Percentiles rank a stretch among this genome's conserved stretches.
Evolutionary conservation across 495 filamentous ascomycete species (phyloP).

Genomic region (Rhypophila decipiens): DNA sequence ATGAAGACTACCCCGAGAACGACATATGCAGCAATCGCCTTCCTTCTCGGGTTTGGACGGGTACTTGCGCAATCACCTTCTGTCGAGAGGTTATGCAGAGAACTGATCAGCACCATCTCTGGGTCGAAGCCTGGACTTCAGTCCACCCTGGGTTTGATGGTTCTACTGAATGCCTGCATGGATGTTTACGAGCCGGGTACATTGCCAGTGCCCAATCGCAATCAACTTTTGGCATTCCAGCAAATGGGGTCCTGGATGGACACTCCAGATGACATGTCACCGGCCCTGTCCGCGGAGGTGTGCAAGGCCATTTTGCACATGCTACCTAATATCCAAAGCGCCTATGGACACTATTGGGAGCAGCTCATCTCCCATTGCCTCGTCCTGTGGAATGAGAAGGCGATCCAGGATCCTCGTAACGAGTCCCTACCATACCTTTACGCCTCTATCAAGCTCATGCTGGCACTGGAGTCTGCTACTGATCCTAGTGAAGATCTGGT

Average conservation of each 20-base stretch:
- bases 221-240: conserved; percentile 75
- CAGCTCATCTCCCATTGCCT: conserved; percentile 54
- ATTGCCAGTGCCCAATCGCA: conserved; percentile 63
- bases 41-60: conserved; percentile 48
- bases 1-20: conserved; percentile 37
- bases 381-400: conserved; percentile 47
- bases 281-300: conserved; percentile 52
- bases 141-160: conserved; percentile 34
- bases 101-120: conserved; percentile 48
- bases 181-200: conserved; percentile 36
- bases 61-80: conserved; percentile 35
- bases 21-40: conserved; percentile 41
- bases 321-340: conserved; percentile 62
- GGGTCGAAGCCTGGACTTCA: conserved; percentile 27
- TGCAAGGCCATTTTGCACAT: conserved; percentile 58
- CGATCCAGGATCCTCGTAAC: conserved; percentile 23
- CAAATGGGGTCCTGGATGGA: conserved; percentile 66
- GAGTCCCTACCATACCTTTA: conserved; percentile 53
- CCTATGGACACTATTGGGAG: conserved; percentile 85
- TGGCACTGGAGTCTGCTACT: conserved; percentile 48
- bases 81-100: conserved; percentile 44
- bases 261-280: conserved; percentile 37
- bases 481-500: conserved; percentile 81
- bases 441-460: conserved; percentile 66
- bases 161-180: conserved; percentile 40